Conservation (phyloP, 2,329 filamentous ascomycete genomes). For the Didymella pomorum region DNA sequence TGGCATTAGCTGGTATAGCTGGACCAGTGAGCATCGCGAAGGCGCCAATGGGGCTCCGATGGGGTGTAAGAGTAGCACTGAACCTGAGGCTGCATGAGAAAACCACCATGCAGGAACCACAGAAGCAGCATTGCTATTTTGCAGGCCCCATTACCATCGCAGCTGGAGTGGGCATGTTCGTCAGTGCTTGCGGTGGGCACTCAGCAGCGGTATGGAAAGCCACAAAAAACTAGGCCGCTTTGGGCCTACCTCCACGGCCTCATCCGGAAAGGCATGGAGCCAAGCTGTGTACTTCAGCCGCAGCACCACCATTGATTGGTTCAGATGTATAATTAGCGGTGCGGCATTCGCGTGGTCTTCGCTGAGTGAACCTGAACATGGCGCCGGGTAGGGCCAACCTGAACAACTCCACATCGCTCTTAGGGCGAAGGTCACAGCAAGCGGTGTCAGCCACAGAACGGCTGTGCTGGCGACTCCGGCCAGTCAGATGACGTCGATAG, state of each 20-base stretch:
- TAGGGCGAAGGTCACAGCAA: slow-evolving; percentile 31
- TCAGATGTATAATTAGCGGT: slow-evolving; percentile 41
- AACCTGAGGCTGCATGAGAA: slow-evolving; percentile 26
- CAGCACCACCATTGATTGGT: slow-evolving; percentile 39
- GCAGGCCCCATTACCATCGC: slow-evolving; percentile 37
- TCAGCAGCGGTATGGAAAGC: slow-evolving; percentile 42
- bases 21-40: slow-evolving; percentile 47
- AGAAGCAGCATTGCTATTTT: slow-evolving; percentile 39
- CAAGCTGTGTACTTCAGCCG: slow-evolving; percentile 31
- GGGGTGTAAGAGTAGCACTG: slow-evolving; percentile 44
- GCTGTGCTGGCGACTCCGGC: slow-evolving; percentile 45
- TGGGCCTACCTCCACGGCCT: slow-evolving; percentile 31
- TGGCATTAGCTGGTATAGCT: slow-evolving; percentile 37
- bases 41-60: slow-evolving; percentile 36
- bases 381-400: slow-evolving; percentile 35
- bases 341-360: slow-evolving; percentile 42
- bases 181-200: slow-evolving; percentile 37
- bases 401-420: slow-evolving; percentile 37
- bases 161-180: slow-evolving; percentile 42
- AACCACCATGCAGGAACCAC: slow-evolving; percentile 38
- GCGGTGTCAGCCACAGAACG: slow-evolving; percentile 47
- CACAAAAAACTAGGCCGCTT: slow-evolving; percentile 26
- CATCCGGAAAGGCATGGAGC: slow-evolving; percentile 38
- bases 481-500: slow-evolving; percentile 44
- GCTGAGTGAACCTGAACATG: slow-evolving; percentile 41